phyloP scores from a whole-genome alignment of 345 rosid genomes.

The Luvunga scandens region DNA sequence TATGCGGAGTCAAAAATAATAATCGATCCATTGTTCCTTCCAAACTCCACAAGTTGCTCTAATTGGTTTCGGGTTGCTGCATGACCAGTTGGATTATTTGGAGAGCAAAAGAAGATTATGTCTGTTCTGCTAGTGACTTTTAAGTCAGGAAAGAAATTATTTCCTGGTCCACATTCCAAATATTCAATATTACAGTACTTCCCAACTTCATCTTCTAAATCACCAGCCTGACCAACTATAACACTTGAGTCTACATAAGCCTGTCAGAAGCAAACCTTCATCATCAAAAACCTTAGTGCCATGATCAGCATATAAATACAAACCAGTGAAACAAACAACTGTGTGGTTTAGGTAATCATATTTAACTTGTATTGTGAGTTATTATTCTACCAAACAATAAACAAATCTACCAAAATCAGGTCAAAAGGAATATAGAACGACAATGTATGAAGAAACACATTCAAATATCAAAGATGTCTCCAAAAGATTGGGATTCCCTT shows the following conservation, averaged over 20 bases:
- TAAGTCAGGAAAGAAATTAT: constrained; percentile 68
- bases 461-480: neutral
- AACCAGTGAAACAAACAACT: neutral
- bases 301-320: neutral
- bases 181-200: constrained; percentile 64
- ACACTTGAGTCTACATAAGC: constrained; percentile 79
- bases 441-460: neutral
- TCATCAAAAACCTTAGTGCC: neutral
- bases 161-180: constrained; percentile 55
- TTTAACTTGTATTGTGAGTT: neutral
- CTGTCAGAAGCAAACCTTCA: constrained; percentile 29
- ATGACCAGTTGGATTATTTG: constrained; percentile 87
- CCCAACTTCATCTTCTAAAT: constrained; percentile 45
- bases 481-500: neutral
- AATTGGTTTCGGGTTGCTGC: constrained; percentile 62
- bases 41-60: constrained; percentile 62
- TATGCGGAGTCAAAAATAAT: constrained; percentile 78
- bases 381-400: neutral
- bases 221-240: constrained; percentile 71
- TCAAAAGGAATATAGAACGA: neutral
- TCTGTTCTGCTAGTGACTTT: constrained; percentile 51
- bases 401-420: neutral
- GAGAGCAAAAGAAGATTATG: constrained; percentile 88
- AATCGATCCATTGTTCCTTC: constrained; percentile 68
- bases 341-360: neutral